Conservation (phyloP, 2,329 filamentous ascomycete genomes). For the Neonectria sp. region DNA sequence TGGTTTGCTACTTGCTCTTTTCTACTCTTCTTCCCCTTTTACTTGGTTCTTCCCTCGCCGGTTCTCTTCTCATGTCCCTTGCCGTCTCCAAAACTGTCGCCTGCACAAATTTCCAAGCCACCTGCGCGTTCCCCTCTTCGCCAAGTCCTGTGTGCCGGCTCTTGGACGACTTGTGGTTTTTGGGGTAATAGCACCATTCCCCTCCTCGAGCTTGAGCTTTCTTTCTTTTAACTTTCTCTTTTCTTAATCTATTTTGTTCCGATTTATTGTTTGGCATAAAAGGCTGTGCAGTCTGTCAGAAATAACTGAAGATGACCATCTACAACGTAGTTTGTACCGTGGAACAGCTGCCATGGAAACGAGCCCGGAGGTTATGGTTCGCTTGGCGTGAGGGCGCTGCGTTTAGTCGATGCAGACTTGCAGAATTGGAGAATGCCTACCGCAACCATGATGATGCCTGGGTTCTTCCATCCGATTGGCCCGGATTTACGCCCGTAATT, state of each 20-base stretch:
- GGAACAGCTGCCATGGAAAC: background rate
- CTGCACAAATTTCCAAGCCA: slow-evolving; percentile 1
- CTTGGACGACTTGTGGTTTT: slow-evolving; percentile 9
- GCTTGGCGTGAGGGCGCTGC: background rate
- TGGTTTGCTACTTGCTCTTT: slow-evolving; percentile 3
- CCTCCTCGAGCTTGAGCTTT: slow-evolving; percentile 1
- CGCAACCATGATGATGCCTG: background rate
- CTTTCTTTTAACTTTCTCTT: background rate
- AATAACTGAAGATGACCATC: background rate
- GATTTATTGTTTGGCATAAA: background rate
- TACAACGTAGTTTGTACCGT: background rate
- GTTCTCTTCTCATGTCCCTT: background rate
- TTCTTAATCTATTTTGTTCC: background rate
- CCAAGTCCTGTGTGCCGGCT: slow-evolving; percentile 12
- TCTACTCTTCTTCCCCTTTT: slow-evolving; percentile 3
- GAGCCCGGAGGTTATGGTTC: background rate
- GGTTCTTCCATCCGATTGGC: slow-evolving; percentile 12
- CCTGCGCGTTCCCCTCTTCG: slow-evolving; percentile 17
- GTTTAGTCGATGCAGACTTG: background rate
- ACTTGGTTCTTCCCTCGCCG: background rate
- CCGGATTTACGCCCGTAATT: slow-evolving; percentile 11
- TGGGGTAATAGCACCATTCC: slow-evolving; percentile 10
- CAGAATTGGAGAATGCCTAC: slow-evolving; percentile 6
- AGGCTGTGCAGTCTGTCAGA: background rate
- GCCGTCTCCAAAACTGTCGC: background rate